phyloP scores from a whole-genome alignment of 2,329 filamentous ascomycete genomes.

The Malbranchea cinnamomea region DNA sequence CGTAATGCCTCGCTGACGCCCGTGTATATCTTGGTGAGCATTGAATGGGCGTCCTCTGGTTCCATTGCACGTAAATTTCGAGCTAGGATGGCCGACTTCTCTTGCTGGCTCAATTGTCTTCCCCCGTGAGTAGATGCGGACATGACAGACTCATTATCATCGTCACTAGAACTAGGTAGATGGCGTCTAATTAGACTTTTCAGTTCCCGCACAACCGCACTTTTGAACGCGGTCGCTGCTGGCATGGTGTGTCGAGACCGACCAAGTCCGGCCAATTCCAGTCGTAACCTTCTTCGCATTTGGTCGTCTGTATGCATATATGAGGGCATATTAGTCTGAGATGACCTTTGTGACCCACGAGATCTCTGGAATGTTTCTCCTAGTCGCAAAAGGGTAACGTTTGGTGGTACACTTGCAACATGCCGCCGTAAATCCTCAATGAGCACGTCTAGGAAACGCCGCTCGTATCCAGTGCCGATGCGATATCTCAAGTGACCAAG shows the following conservation, averaged over 20 bases:
- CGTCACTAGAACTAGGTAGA: constrained; percentile 82
- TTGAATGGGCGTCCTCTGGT: constrained; percentile 65
- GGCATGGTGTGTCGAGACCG: constrained; percentile 64
- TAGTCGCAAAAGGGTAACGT: constrained; percentile 73
- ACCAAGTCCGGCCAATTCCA: constrained; percentile 64
- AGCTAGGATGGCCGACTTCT: constrained; percentile 78
- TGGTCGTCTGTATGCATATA: constrained; percentile 62
- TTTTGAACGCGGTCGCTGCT: constrained; percentile 72
- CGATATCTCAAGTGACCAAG: constrained; percentile 60
- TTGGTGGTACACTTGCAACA: constrained; percentile 52
- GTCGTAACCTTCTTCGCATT: constrained; percentile 54
- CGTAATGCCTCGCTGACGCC: constrained; percentile 76
- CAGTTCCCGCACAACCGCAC: constrained; percentile 72
- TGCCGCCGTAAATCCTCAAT: constrained; percentile 71
- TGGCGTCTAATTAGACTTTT: constrained; percentile 70
- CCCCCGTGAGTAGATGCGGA: constrained; percentile 66
- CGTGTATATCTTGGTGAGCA: constrained; percentile 72
- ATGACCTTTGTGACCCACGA: constrained; percentile 51
- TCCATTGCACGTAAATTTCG: constrained; percentile 77
- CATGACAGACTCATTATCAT: constrained; percentile 81
- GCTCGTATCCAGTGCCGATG: constrained; percentile 77
- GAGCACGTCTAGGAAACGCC: constrained; percentile 61
- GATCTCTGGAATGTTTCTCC: constrained; percentile 59
- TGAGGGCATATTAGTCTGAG: constrained; percentile 55
- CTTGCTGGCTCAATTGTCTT: constrained; percentile 58